phyloP scores from a whole-genome alignment of 805 yeast species.

The Candida anglica region DNA sequence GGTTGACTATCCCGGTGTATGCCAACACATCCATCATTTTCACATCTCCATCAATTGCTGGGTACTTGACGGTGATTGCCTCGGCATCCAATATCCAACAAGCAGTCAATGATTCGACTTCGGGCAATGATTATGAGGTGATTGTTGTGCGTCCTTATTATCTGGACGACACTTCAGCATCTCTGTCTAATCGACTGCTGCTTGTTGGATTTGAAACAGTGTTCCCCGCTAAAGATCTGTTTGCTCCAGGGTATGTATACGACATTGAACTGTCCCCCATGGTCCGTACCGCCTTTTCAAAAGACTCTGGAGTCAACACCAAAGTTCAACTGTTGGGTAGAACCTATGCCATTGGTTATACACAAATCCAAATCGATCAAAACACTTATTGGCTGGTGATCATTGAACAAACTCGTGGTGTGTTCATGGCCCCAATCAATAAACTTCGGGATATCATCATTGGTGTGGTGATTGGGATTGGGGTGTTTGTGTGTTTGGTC shows the following conservation, averaged over 20 bases:
- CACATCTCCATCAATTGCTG: slow-evolving; percentile 56
- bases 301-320: slow-evolving; percentile 24
- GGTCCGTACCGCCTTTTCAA: slow-evolving; percentile 23
- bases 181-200: slow-evolving; percentile 21
- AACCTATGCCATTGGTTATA: slow-evolving; percentile 32
- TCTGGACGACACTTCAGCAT: slow-evolving; percentile 29
- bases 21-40: slow-evolving; percentile 68
- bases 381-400: slow-evolving; percentile 65
- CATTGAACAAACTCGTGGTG: slow-evolving; percentile 58
- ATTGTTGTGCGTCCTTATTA: slow-evolving; percentile 32
- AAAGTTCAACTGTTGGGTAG: slow-evolving; percentile 19
- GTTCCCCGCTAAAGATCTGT: slow-evolving; percentile 17
- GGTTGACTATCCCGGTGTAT: slow-evolving; percentile 74
- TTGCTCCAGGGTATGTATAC: slow-evolving; percentile 19
- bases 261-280: slow-evolving; percentile 23
- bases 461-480: slow-evolving; percentile 77
- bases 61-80: slow-evolving; percentile 61
- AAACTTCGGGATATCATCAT: slow-evolving; percentile 64
- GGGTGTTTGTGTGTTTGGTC: slow-evolving; percentile 66
- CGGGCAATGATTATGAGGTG: slow-evolving; percentile 22
- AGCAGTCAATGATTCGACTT: slow-evolving; percentile 21
- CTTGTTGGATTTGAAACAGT: slow-evolving; percentile 46
- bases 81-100: slow-evolving; percentile 26
- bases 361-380: slow-evolving; percentile 22
- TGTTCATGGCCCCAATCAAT: slow-evolving; percentile 60